Evolutionary conservation across 306 rosid species (phyloP), one percentile per base, ranked within the genome.

Genomic region (Prunus persica): DNA sequence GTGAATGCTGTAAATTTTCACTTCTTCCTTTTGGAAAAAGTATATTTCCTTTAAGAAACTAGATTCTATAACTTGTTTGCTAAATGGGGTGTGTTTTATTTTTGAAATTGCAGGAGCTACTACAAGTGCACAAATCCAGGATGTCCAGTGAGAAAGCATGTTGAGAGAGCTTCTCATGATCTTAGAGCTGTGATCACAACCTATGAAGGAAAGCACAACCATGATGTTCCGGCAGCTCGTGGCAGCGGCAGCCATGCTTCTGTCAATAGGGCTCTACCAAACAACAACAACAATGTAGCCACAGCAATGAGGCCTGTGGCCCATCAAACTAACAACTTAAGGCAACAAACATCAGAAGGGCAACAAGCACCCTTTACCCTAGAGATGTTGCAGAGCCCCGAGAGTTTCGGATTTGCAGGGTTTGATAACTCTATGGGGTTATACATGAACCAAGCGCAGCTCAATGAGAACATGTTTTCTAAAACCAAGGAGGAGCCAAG

Each of bases 191-290:
- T 95, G 82, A 87, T 95, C 83, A 95, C 99, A 70, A 95, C 99
- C 72, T 95, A 95, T 34, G 99, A 95, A 72, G 97, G 99, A 16
- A 95, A 95, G 70, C 99, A 95, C 88, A 95, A 88, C 84, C 99
- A 95, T 46, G 98, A 95, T 4, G 93, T 95, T 14, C 99, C 99
- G 2, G 92, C 91, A 11, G 92, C 97, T 16, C 95, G 99, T 45
- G 96, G 96, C 64, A 90, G 96, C 60, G 90, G 93, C 11, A 61
- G 70, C 86, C 85, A 84, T 76, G 79, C 93, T 76, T 76, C 93
- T 19, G 75, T 82, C 67, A 89, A 62, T 61, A 89, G 88, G 79
- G 47, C 90, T 79, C 16, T 87, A 27, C 90, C 86, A 51, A 85
- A 19, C 77, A 76, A 57, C 69, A 72, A 66, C 75, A 74, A 69